These are phyloP conservation scores for Haplosporangium sp. DNA, from an alignment of 371 early-diverging fungal genomes.

Conservation along the genomic window DNA sequence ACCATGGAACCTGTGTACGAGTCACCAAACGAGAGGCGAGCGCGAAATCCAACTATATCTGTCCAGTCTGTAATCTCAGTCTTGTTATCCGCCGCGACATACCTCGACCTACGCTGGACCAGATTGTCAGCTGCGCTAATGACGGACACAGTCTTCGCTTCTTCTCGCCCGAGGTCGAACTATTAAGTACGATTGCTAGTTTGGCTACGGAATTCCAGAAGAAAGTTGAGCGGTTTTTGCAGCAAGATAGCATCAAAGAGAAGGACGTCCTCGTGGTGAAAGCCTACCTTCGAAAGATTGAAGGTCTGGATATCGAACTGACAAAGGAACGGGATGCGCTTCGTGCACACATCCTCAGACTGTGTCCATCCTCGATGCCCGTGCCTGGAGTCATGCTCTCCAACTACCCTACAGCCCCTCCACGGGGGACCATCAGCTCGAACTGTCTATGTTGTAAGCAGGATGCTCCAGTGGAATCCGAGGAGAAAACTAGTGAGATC, in stretches of 20 bases:
- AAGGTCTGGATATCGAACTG: constrained; percentile 67
- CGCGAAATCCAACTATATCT: constrained; percentile 67
- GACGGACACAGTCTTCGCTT: constrained; percentile 63
- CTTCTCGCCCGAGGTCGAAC: constrained; percentile 64
- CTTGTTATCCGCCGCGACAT: constrained; percentile 56
- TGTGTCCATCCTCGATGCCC: constrained; percentile 50
- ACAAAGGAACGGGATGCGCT: constrained; percentile 60
- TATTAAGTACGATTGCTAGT: constrained; percentile 62
- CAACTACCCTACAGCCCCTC: constrained; percentile 41
- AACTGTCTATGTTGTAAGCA: constrained; percentile 31
- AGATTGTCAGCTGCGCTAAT: constrained; percentile 57
- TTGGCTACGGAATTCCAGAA: constrained; percentile 50
- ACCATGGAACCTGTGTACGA: constrained; percentile 78
- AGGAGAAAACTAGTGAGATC: constrained; percentile 45
- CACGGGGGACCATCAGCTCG: constrained; percentile 14
- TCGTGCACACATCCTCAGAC: constrained; percentile 57
- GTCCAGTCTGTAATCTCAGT: constrained; percentile 73
- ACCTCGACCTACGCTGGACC: constrained; percentile 61
- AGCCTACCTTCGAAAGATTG: constrained; percentile 63
- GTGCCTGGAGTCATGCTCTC: constrained; percentile 34
- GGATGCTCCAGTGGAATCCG: constrained; percentile 15
- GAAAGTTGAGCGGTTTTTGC: constrained; percentile 58
- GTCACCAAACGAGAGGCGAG: constrained; percentile 69
- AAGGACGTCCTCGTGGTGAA: constrained; percentile 47
- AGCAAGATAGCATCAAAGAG: constrained; percentile 55